A percentile compares a stretch with the other conserved stretches of the same genome.
phyloP scores from a whole-genome alignment of 139 green algal genomes.

The Chlorella sp. region DNA sequence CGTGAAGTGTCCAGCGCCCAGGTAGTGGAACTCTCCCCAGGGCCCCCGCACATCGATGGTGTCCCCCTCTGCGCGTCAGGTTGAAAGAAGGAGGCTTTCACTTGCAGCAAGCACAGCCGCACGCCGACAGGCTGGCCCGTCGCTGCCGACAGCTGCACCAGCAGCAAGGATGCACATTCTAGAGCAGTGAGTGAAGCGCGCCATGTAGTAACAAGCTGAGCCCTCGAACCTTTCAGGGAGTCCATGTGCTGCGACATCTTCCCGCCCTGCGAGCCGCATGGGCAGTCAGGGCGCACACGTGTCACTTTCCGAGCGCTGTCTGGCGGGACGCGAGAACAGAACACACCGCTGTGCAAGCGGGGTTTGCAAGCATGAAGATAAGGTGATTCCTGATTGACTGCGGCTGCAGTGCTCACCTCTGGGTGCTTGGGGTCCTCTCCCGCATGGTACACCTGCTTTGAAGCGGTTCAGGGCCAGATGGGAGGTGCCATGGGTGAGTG shows the following conservation, averaged over 20 bases:
- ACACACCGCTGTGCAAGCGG: no score
- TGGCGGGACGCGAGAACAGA: no score
- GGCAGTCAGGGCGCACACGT: no score
- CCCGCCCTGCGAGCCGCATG: constrained; percentile 5
- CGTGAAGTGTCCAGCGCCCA: background rate
- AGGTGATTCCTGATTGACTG: background rate
- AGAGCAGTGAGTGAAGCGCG: no score
- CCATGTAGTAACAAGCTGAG: background rate
- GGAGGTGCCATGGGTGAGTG: no score
- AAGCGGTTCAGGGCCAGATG: no score
- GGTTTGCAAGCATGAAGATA: background rate
- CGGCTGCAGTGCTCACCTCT: background rate
- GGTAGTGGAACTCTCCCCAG: background rate
- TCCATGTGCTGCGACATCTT: constrained; percentile 21
- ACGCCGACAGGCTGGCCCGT: no score
- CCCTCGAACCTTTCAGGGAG: background rate
- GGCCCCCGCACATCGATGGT: constrained; percentile 5
- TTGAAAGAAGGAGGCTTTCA: no score
- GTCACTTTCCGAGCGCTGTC: no score
- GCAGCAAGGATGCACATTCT: no score
- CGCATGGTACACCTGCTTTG: background rate
- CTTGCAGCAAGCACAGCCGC: no score
- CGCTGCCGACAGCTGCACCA: no score
- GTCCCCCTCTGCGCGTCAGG: background rate
- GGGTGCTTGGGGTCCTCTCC: constrained; percentile 9